Evolutionary conservation across 2,329 filamentous ascomycete species (phyloP).

Genomic region (Teratosphaeria gauchensis): DNA sequence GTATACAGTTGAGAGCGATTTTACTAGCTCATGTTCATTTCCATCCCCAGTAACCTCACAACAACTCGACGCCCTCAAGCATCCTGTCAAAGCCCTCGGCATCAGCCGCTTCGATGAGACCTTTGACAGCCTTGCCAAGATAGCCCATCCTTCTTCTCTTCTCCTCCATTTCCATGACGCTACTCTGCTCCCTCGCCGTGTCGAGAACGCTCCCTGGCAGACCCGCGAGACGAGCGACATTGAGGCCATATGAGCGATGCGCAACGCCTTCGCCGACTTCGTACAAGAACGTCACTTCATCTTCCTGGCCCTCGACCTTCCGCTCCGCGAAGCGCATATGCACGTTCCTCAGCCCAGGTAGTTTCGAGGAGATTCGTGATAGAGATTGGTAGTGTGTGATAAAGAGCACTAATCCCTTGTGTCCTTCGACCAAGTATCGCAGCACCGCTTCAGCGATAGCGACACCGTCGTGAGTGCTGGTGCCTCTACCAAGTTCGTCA

Average conservation of each 20-base stretch:
- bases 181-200: conserved; percentile 68
- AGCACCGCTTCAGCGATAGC: conserved; percentile 91
- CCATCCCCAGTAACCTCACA: background rate
- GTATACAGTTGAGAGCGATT: background rate
- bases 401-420: conserved; percentile 75
- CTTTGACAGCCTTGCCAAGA: conserved; percentile 15
- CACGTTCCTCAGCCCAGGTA: conserved; percentile 66
- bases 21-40: background rate
- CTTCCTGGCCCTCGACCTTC: conserved; percentile 45
- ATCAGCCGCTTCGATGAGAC: background rate
- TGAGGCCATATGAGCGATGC: conserved; percentile 87
- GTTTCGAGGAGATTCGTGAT: conserved; percentile 59
- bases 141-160: conserved; percentile 49
- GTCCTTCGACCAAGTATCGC: conserved; percentile 67
- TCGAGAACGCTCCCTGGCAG: conserved; percentile 70
- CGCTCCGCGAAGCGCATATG: conserved; percentile 80
- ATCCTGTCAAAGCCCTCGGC: background rate
- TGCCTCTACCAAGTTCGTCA: conserved; percentile 89
- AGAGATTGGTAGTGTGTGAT: conserved; percentile 97
- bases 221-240: conserved; percentile 78
- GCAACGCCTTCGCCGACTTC: conserved; percentile 85
- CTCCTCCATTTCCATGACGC: conserved; percentile 67
- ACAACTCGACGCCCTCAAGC: background rate
- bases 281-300: conserved; percentile 89
- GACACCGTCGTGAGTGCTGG: conserved; percentile 83